Evolutionary conservation across 2,329 filamentous ascomycete genomes (phyloP), one percentile per base, ranked within the genome.

Genomic region (Botrytis galanthina): DNA sequence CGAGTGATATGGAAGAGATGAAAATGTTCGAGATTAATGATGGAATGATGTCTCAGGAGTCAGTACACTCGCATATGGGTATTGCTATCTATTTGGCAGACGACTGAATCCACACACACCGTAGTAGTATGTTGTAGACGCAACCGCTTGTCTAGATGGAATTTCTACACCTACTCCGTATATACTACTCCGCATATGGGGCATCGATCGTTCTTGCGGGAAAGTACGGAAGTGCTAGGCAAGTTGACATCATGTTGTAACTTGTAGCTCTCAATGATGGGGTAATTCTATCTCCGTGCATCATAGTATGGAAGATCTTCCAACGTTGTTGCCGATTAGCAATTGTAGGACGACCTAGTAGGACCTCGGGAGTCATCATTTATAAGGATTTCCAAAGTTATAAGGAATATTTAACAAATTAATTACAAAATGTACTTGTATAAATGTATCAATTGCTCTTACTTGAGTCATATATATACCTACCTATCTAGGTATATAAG

Each of bases 221-320:
- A 66, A 66, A 66, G 29, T 37, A 66, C 63, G 63, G 44, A 44
- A 66, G 42, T 4, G 20, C 61, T 18, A 42, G 37, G n/a, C 37
- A 63, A 44, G 37, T 63, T 62, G 60, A 62, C 60, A 62, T 64
- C 37, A 32, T 42, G 29, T 7, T 57, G 51, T 57, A 57, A n/a
- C 51, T 7, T 57, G 51, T 57, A 57, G 51, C 51, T 29, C 26
- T 32, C 42, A 64, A 46, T 64, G 42, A 64, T 46, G 62, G 62
- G 62, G 62, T 64, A 64, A 44, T 44, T 63, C 61, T 29, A 42
- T 44, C 61, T 64, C 42, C 62, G 29, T 64, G 62, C 39, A 64
- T 42, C 20, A 44, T 32, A 32, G 39, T 37, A 16, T 26, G 59
- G 59, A 39, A 61, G 59, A 61, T 61, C 35, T n/a, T 37, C 22